A percentile compares a stretch with the other conserved stretches of the same genome.
phyloP scores from a whole-genome alignment of 768 basidiomycete species.

The Glaciozyma martinii region DNA sequence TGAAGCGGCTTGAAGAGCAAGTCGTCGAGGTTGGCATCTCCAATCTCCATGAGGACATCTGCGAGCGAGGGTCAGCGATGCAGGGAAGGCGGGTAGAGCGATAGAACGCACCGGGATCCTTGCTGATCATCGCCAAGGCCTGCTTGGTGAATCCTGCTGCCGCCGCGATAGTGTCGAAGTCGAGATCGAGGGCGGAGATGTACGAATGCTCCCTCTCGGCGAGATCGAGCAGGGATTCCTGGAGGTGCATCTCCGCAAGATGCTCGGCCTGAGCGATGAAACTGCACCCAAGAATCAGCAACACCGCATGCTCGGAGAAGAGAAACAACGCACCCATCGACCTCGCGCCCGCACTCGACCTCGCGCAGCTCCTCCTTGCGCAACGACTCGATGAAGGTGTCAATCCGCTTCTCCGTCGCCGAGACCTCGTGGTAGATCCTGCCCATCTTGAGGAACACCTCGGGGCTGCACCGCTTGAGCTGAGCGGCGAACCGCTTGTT shows the following conservation, averaged over 20 bases:
- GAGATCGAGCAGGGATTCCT: constrained; percentile 68
- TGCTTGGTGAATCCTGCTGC: constrained; percentile 86
- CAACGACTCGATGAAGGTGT: constrained; percentile 78
- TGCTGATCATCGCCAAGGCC: constrained; percentile 58
- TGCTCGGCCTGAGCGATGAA: constrained; percentile 91
- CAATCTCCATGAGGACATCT: constrained; percentile 69
- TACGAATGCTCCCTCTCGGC: constrained; percentile 83
- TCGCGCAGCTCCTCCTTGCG: constrained; percentile 84
- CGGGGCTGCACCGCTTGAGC: constrained; percentile 67
- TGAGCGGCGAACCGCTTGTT: constrained; percentile 85
- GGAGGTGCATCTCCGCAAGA: constrained; percentile 76
- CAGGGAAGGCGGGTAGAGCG: not conserved
- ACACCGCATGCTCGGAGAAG: not conserved
- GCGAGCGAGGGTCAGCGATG: constrained; percentile 6
- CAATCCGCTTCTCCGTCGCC: constrained; percentile 81
- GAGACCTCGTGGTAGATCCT: constrained; percentile 73
- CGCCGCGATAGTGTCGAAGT: constrained; percentile 87
- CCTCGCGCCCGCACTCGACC: constrained; percentile 83
- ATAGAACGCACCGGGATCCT: constrained; percentile 60
- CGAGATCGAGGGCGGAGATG: constrained; percentile 70
- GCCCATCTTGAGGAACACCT: constrained; percentile 76
- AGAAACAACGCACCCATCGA: constrained; percentile 55
- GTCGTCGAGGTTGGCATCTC: constrained; percentile 62
- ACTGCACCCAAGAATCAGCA: constrained; percentile 43
- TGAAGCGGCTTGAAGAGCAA: constrained; percentile 75